A percentile compares a stretch with the other conserved stretches of the same genome.
Conservation (phyloP, 2,329 filamentous ascomycete species). For the Aspergillaceae sp. region DNA sequence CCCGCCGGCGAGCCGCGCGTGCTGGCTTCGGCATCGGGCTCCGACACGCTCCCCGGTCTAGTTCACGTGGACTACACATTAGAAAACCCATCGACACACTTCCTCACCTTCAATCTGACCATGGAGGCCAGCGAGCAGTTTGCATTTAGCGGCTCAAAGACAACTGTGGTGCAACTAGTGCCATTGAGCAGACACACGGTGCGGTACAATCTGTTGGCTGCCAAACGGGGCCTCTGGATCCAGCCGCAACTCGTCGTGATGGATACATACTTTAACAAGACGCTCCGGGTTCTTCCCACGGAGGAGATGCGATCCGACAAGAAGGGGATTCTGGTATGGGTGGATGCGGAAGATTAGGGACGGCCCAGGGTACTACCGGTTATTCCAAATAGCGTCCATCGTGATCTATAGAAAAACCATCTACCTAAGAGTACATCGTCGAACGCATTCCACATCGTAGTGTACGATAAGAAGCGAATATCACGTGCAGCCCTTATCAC, state of each 20-base stretch:
- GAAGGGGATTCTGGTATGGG: slow-evolving; percentile 41
- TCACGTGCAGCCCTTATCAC: slow-evolving; percentile 20
- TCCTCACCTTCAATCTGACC: slow-evolving; percentile 80
- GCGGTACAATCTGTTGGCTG: slow-evolving; percentile 66
- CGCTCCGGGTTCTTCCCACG: slow-evolving; percentile 69
- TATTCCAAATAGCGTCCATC: too few species aligned
- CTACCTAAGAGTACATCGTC: background rate
- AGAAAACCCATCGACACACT: slow-evolving; percentile 91
- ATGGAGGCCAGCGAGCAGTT: slow-evolving; percentile 94
- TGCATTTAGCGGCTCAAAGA: slow-evolving; percentile 83
- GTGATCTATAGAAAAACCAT: too few species aligned
- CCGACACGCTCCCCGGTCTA: slow-evolving; percentile 23
- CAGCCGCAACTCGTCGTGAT: slow-evolving; percentile 66
- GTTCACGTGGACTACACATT: slow-evolving; percentile 58
- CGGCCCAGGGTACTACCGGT: too few species aligned
- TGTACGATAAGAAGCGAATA: background rate
- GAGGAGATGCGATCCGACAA: slow-evolving; percentile 55
- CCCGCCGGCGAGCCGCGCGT: slow-evolving; percentile 82
- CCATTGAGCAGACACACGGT: slow-evolving; percentile 68
- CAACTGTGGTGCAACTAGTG: slow-evolving; percentile 68
- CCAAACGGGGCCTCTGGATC: slow-evolving; percentile 57
- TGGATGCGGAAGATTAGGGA: slow-evolving; percentile 32
- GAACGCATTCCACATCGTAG: background rate
- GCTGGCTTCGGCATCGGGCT: slow-evolving; percentile 44
- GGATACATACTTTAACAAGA: slow-evolving; percentile 91